Evolutionary conservation across 345 rosid species (phyloP), one percentile per base, ranked within the genome.

Genomic region (Garcia nutans): DNA sequence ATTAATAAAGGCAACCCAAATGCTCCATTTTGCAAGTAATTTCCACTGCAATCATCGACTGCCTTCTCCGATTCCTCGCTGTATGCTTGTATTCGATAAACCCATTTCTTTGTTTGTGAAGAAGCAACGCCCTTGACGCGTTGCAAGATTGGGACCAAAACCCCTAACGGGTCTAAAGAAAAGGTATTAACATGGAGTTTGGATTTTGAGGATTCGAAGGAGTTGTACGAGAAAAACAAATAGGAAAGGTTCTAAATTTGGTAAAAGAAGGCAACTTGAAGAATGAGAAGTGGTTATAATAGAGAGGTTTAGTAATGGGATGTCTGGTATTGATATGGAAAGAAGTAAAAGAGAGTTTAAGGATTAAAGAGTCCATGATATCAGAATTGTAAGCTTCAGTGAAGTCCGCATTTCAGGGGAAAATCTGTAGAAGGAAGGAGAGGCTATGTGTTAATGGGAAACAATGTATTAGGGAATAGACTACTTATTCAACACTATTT

Each of bases 1-100:
- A 90, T 90, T 58, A 93, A 82, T 8, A 94, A 82, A 56, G 93
- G 94, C 73, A 83, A 68, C 26, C 96, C 96, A 47, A 94, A 76
- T 2, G 88, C 91, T 41, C 94, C 91, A 54, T 66, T 87, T 11
- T 79, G 85, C 41, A 83, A 80, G 82, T 58, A 86, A 66, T 58
- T 78, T 28, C 82, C 87, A 7, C 42, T 45, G 68, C 23, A 76
- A 54, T 72, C 45, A 4, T 77, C 76, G 37, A 81, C 65, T 68
- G 80, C 78, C 65, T 76, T 68, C 65, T 82, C 86, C 52, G 88
- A 79, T 19, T 86, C 88, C 55, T 71, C 65, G 28, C 77, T 76
- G 81, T 81, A 83, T 17, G 87, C 85, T 57, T 77, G 86, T 3
- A 84, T 64, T 59, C 80, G 66, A 5, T 89, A 86, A 76, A 76